Evolutionary conservation across 305 asterid species (phyloP), one percentile per base, ranked within the genome.

Genomic region (Fraxinus xanthoxyloides): DNA sequence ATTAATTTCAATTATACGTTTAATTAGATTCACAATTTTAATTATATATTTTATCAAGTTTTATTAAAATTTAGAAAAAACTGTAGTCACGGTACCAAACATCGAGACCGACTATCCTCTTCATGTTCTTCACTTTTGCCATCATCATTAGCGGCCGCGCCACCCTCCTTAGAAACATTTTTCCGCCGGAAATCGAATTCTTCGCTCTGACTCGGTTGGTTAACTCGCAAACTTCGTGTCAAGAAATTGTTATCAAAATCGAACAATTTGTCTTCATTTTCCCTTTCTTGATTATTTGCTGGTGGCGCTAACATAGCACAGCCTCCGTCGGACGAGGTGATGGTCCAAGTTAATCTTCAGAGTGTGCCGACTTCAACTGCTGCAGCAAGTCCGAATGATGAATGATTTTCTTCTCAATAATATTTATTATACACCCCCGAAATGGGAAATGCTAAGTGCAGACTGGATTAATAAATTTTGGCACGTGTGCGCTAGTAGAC

Each of bases 51-150:
- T 40, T 40, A 10, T 40, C 1, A 40, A 40, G 0, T 38, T 7
- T 7, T 36, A 35, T 35, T 5, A 36, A 36, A 7, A 32, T 32
- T 34, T 34, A 31, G 34, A 4, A 4, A 31, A 31, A 31, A 31
- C 3, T 31, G 34, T 31, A 31, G 2, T 4, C 4, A 0, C 38
- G 6, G 8, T 34, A 34, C 7, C 8, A 34, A 34, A 34, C 1
- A 5, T 94, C 97, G 23, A 96, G 93, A 40, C 98, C 97, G 7
- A 94, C 98, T 87, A 96, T 96, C 85, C 99, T 98, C 61, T 98
- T 95, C 24, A 98, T 91, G 77, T 95, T 98, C 92, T 95, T 95
- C 85, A 91, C 92, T 83, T 83, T 94, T 73, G 97, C 92, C 97
- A 89, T 89, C 98, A 93, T 90, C 97, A 94, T 91, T 85, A 94